These are phyloP conservation scores for Poronia punctata DNA, from an alignment of 495 filamentous ascomycete genomes.

Conservation along the genomic window DNA sequence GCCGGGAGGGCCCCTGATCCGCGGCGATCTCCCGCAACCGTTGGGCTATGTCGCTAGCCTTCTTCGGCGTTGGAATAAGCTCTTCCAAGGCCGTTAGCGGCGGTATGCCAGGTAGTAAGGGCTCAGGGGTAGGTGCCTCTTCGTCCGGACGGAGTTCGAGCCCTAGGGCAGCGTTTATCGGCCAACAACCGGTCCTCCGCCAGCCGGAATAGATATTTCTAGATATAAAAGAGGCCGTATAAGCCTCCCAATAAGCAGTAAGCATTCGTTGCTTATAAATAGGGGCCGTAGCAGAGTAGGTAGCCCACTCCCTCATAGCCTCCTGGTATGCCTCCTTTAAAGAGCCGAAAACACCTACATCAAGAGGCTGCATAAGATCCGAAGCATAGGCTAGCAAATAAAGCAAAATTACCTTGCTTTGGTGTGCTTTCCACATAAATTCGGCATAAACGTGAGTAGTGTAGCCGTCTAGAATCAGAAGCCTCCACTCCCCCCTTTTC, in stretches of 20 bases:
- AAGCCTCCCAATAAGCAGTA: background rate
- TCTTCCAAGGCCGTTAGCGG: background rate
- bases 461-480: background rate
- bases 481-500: background rate
- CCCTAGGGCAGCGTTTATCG: background rate
- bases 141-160: background rate
- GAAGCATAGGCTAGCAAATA: background rate
- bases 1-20: background rate
- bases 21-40: background rate
- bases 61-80: background rate
- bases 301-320: background rate
- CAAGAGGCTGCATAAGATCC: background rate
- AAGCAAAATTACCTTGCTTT: background rate
- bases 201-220: background rate
- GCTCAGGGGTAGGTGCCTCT: background rate
- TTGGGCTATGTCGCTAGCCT: background rate
- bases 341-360: constrained; percentile 1
- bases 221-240: background rate
- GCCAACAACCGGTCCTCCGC: background rate
- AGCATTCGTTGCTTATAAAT: constrained; percentile 2
- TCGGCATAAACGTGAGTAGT: background rate
- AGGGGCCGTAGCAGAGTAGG: background rate
- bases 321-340: background rate
- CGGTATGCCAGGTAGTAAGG: background rate
- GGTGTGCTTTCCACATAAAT: background rate